Percentiles rank a stretch among this genome's conserved stretches.
phyloP scores from a whole-genome alignment of 208 protist species.

The Trypanosoma conorhini region DNA sequence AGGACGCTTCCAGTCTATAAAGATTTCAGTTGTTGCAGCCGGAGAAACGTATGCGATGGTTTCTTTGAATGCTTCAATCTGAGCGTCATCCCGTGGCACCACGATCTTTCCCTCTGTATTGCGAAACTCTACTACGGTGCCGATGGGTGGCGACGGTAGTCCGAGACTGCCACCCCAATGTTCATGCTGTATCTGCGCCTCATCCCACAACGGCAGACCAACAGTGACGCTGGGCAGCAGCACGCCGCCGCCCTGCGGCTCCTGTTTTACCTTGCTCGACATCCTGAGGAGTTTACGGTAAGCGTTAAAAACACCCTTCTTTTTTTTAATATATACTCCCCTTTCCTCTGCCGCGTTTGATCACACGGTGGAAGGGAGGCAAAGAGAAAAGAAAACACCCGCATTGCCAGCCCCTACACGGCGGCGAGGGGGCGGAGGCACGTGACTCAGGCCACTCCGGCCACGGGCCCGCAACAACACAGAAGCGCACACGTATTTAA shows the following conservation, averaged over 20 bases:
- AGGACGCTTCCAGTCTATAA: slow-evolving; percentile 69
- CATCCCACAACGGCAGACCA: slow-evolving; percentile 74
- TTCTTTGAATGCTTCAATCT: slow-evolving; percentile 18
- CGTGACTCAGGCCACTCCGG: too few species aligned
- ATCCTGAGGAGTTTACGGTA: background rate
- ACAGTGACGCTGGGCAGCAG: slow-evolving; percentile 25
- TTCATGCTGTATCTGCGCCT: slow-evolving; percentile 66
- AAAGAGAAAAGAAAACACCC: too few species aligned
- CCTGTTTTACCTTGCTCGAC: slow-evolving; percentile 22
- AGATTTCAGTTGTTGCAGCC: background rate
- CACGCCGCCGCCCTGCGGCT: background rate
- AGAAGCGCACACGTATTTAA: too few species aligned
- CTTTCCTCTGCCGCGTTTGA: too few species aligned
- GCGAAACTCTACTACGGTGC: slow-evolving; percentile 15
- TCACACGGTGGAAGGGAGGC: background rate
- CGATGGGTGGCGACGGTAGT: slow-evolving; percentile 13
- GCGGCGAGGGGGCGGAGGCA: too few species aligned
- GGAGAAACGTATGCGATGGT: slow-evolving; percentile 9
- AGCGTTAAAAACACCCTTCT: too few species aligned
- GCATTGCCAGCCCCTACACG: too few species aligned
- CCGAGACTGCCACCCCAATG: slow-evolving; percentile 70
- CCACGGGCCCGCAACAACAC: too few species aligned
- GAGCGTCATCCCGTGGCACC: slow-evolving; percentile 4
- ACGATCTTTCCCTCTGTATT: slow-evolving; percentile 25
- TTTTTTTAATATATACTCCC: slow-evolving; percentile 1